phyloP scores from a whole-genome alignment of 768 basidiomycete species.

The Tricholoma bakamatsutake region DNA sequence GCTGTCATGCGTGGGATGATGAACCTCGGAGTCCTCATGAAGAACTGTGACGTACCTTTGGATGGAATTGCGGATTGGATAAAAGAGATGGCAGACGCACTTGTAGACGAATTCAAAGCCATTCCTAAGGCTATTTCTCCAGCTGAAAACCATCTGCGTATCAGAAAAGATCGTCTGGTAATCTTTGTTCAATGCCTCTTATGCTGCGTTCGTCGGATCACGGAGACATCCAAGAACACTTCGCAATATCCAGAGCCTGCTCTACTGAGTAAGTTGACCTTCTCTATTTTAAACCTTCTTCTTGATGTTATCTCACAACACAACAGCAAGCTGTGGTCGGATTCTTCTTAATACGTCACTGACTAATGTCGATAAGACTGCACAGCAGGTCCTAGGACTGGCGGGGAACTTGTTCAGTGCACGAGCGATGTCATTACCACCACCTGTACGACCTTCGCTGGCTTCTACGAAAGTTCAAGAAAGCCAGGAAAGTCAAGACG shows the following conservation, averaged over 20 bases:
- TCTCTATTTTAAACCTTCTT: not conserved
- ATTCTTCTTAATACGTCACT: conserved; percentile 19
- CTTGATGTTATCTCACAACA: not conserved
- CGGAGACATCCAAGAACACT: conserved; percentile 30
- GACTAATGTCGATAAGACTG: conserved; percentile 32
- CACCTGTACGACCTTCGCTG: conserved; percentile 29
- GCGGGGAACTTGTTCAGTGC: conserved; percentile 58
- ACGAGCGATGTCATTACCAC: conserved; percentile 43
- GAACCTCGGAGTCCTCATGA: conserved; percentile 59
- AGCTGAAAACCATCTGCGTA: conserved; percentile 1
- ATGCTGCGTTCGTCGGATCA: conserved; percentile 42
- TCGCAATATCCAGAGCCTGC: conserved; percentile 56
- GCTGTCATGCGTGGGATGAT: conserved; percentile 72
- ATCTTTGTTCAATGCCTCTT: not conserved
- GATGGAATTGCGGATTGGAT: conserved; percentile 58
- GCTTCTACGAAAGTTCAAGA: conserved; percentile 24
- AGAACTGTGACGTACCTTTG: conserved; percentile 45
- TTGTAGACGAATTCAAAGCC: conserved; percentile 51
- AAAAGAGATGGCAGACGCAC: conserved; percentile 45
- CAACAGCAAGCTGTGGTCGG: not conserved
- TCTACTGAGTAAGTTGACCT: conserved; percentile 25
- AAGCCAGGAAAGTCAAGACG: conserved; percentile 74
- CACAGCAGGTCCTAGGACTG: conserved; percentile 50
- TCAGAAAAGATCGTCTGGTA: not conserved
- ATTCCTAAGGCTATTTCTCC: conserved; percentile 21